These are phyloP conservation scores for Thalassiosira gravida DNA, from an alignment of 352 stramenopile species.

Conservation along the genomic window DNA sequence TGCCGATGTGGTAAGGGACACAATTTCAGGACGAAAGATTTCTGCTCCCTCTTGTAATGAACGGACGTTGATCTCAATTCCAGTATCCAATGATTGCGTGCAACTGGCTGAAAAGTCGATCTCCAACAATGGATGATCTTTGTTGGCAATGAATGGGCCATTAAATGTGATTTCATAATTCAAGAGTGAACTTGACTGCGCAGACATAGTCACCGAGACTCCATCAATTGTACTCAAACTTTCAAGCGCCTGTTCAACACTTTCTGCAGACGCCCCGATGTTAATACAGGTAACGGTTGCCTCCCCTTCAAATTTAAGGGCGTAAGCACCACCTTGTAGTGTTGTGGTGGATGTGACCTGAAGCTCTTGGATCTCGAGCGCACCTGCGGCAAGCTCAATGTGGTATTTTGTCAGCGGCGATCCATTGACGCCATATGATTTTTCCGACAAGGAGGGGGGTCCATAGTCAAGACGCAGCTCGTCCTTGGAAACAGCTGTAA, in stretches of 20 bases:
- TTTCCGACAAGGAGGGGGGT: constrained; percentile 42
- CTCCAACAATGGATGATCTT: constrained; percentile 34
- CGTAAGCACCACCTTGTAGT: constrained; percentile 22
- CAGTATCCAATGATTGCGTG: constrained; percentile 18
- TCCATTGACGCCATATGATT: constrained; percentile 71
- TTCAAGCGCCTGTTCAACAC: constrained; percentile 86
- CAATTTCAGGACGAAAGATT: constrained; percentile 51
- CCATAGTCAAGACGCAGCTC: constrained; percentile 67
- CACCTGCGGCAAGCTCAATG: constrained; percentile 65
- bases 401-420: constrained; percentile 60
- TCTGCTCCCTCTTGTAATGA: constrained; percentile 31
- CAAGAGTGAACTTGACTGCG: constrained; percentile 22
- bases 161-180: constrained; percentile 59
- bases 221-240: constrained; percentile 89
- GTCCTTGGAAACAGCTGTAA: constrained; percentile 37
- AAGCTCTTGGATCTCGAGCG: constrained; percentile 62
- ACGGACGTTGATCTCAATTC: constrained; percentile 27
- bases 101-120: constrained; percentile 30
- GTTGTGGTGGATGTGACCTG: constrained; percentile 42
- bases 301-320: constrained; percentile 53
- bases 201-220: constrained; percentile 78
- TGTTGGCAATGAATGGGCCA: constrained; percentile 29
- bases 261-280: constrained; percentile 60
- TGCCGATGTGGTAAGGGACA: constrained; percentile 37
- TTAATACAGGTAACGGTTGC: constrained; percentile 66